Percentiles rank a stretch among this genome's conserved stretches.
Evolutionary conservation across 1,284 basidiomycete genomes (phyloP).

Genomic region (Pseudozyma flocculosa): DNA sequence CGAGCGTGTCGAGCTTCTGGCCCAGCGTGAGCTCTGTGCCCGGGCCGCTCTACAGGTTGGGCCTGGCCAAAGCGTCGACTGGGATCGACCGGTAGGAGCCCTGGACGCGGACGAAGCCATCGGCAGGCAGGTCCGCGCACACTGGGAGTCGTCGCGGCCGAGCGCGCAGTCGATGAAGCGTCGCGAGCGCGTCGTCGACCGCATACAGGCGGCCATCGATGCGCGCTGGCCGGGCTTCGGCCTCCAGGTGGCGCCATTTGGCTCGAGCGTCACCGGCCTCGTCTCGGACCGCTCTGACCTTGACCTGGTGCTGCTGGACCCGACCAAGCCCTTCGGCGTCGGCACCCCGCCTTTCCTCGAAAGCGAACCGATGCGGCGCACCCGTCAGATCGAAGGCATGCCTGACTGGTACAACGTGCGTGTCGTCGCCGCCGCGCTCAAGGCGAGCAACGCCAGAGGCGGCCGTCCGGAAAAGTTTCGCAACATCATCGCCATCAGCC

Average conservation of each 20-base stretch:
- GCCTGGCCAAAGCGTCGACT: not conserved
- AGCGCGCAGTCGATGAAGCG: conserved; percentile 1
- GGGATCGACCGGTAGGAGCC: not conserved
- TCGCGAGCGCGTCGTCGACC: conserved; percentile 20
- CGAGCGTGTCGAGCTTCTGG: conserved; percentile 2
- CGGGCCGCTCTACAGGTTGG: not conserved
- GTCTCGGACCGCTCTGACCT: conserved; percentile 36
- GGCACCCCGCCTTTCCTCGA: conserved; percentile 25
- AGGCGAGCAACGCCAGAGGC: not conserved
- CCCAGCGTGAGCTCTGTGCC: not conserved
- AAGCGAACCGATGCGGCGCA: not conserved
- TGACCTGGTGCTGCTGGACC: conserved; percentile 46
- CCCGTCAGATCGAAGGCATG: conserved; percentile 13
- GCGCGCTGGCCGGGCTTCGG: conserved; percentile 25
- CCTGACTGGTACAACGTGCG: conserved; percentile 35
- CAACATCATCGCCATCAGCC: conserved; percentile 20
- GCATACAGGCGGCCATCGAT: conserved; percentile 31
- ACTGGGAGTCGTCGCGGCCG: conserved; percentile 29
- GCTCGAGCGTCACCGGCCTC: conserved; percentile 46
- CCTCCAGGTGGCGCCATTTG: conserved; percentile 40
- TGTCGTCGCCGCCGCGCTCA: conserved; percentile 18
- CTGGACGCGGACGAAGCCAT: conserved; percentile 1
- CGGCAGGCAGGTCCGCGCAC: conserved; percentile 25
- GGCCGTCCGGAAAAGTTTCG: conserved; percentile 1
- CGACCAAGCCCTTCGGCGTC: conserved; percentile 30